phyloP scores from a whole-genome alignment of 2,329 filamentous ascomycete genomes.

The Neonectria magnoliae region DNA sequence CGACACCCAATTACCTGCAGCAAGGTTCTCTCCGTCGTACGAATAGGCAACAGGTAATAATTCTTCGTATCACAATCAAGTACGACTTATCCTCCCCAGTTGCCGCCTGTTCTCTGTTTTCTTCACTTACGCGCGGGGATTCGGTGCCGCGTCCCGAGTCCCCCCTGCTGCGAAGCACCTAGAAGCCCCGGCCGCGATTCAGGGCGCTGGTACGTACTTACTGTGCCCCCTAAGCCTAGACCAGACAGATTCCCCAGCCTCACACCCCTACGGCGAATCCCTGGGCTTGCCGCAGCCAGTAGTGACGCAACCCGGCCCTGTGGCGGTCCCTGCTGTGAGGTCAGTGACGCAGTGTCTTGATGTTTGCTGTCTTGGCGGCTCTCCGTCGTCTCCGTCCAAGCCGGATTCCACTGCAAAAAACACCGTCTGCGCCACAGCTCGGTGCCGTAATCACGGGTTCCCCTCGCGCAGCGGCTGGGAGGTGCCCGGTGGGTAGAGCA shows the following conservation, averaged over 20 bases:
- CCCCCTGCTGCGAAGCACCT: background rate
- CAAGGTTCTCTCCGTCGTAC: too few species aligned
- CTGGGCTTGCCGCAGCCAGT: background rate
- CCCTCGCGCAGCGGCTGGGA: background rate
- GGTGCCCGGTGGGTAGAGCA: background rate
- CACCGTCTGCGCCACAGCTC: constrained; percentile 19
- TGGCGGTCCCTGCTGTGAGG: background rate
- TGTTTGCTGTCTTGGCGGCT: constrained; percentile 15
- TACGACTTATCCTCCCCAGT: background rate
- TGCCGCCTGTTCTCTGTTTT: too few species aligned
- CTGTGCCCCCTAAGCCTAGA: constrained; percentile 4
- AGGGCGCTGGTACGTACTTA: constrained; percentile 14
- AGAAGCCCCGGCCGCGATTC: constrained; percentile 7
- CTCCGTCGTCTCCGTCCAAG: constrained; percentile 12
- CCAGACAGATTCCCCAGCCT: constrained; percentile 6
- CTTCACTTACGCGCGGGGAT: background rate
- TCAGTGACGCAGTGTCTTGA: constrained; percentile 21
- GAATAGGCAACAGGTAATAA: background rate
- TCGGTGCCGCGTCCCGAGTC: background rate
- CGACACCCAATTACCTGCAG: background rate
- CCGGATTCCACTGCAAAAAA: constrained; percentile 13
- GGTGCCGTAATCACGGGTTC: background rate
- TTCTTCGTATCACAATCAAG: background rate
- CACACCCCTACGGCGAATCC: constrained; percentile 6
- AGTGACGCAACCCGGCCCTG: constrained; percentile 17